Conservation (phyloP, 305 asterid genomes). For the Fraxinus dipetala region DNA sequence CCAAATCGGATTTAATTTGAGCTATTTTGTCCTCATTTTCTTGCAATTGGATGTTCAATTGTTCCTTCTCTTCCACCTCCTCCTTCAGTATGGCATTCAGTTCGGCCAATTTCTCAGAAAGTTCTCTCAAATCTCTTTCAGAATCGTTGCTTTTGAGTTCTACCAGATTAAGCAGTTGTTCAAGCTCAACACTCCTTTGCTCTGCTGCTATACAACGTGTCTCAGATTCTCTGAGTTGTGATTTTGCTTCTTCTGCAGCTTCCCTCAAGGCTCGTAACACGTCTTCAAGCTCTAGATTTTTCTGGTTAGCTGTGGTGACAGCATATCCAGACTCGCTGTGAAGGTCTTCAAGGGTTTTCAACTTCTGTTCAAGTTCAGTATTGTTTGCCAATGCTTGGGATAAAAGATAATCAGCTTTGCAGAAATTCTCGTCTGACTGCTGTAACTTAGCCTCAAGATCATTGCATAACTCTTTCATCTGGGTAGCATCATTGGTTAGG, state of each 20-base stretch:
- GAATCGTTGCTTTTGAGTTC: constrained; percentile 54
- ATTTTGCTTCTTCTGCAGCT: constrained; percentile 59
- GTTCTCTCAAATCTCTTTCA: constrained; percentile 48
- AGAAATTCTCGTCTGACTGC: constrained; percentile 65
- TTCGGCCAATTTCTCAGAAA: constrained; percentile 50
- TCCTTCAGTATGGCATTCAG: constrained; percentile 44
- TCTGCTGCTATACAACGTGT: constrained; percentile 54
- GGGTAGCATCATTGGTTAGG: constrained; percentile 43
- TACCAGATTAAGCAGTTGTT: constrained; percentile 54
- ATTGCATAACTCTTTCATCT: constrained; percentile 63
- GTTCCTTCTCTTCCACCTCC: constrained; percentile 55
- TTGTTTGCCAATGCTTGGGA: constrained; percentile 64
- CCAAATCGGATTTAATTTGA: constrained; percentile 52
- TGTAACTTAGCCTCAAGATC: constrained; percentile 76
- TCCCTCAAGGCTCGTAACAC: constrained; percentile 38
- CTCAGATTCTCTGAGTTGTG: constrained; percentile 48
- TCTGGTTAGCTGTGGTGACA: constrained; percentile 42
- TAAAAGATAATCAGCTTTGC: constrained; percentile 64
- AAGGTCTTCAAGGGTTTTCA: constrained; percentile 63
- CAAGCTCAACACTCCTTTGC: constrained; percentile 57
- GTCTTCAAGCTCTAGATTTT: constrained; percentile 59
- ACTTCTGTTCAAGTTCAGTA: constrained; percentile 66
- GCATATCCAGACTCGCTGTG: constrained; percentile 61
- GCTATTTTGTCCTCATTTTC: constrained; percentile 53
- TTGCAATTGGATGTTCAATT: constrained; percentile 43